phyloP scores from a whole-genome alignment of 2,329 filamentous ascomycete species.

The Alternaria rosae region DNA sequence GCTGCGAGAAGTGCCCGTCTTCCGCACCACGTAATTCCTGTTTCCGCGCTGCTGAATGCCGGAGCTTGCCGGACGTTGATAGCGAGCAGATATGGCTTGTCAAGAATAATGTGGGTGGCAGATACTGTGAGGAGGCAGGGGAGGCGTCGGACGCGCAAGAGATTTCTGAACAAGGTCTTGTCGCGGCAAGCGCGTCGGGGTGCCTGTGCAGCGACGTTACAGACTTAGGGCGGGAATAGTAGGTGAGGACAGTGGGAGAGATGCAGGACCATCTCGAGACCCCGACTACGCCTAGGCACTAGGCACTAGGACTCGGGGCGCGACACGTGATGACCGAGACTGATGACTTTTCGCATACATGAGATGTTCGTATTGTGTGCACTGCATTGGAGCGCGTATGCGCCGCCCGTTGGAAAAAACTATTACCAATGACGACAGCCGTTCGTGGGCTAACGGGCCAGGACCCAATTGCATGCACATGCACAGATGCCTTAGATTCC shows the following conservation, averaged over 20 bases:
- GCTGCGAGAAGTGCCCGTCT: slow-evolving; percentile 30
- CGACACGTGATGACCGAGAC: slow-evolving; percentile 25
- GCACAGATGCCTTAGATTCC: slow-evolving; percentile 24
- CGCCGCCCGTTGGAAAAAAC: slow-evolving; percentile 18
- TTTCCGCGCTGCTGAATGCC: slow-evolving; percentile 32
- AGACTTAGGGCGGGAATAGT: slow-evolving; percentile 16
- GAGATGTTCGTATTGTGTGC: slow-evolving; percentile 14
- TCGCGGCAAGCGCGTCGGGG: slow-evolving; percentile 35
- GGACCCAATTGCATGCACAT: slow-evolving; percentile 26
- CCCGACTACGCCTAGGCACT: background rate
- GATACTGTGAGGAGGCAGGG: slow-evolving; percentile 17
- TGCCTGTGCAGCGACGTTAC: slow-evolving; percentile 21
- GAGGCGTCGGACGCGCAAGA: slow-evolving; percentile 21
- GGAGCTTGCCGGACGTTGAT: slow-evolving; percentile 33
- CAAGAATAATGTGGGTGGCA: slow-evolving; percentile 11
- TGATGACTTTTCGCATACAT: slow-evolving; percentile 20
- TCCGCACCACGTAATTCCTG: slow-evolving; percentile 32
- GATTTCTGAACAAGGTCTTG: slow-evolving; percentile 22
- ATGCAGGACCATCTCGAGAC: slow-evolving; percentile 3
- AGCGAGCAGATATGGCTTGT: slow-evolving; percentile 10
- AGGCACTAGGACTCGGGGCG: background rate
- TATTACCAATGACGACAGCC: slow-evolving; percentile 25
- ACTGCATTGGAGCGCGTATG: slow-evolving; percentile 21
- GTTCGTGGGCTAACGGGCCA: slow-evolving; percentile 22
- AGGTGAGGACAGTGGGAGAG: slow-evolving; percentile 11